A percentile compares a stretch with the other conserved stretches of the same genome.
These are phyloP conservation scores for Apiotrichum montevideense DNA, from an alignment of 1,284 basidiomycete genomes.

Conservation along the genomic window DNA sequence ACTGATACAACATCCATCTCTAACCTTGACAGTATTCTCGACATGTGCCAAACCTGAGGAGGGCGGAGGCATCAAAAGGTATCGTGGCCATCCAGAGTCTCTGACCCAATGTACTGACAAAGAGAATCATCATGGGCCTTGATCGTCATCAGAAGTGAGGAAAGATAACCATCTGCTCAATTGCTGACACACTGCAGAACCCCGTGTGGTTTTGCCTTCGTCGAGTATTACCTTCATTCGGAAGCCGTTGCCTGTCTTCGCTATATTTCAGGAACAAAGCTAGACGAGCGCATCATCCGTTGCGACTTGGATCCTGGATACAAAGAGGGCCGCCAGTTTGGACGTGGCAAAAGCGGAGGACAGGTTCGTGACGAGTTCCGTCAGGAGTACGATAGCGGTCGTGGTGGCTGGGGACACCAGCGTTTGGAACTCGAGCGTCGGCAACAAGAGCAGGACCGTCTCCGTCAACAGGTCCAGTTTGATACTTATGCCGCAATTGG, in stretches of 20 bases:
- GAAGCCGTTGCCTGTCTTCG: slow-evolving; percentile 91
- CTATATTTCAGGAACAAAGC: slow-evolving; percentile 92
- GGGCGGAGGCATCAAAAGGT: slow-evolving; percentile 89
- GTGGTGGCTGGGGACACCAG: slow-evolving; percentile 85
- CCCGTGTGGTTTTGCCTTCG: slow-evolving; percentile 98
- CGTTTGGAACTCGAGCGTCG: slow-evolving; percentile 53
- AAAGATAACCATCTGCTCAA: slow-evolving; percentile 1
- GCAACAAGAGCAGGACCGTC: slow-evolving; percentile 63
- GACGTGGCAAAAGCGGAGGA: slow-evolving; percentile 91
- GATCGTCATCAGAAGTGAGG: slow-evolving; percentile 83
- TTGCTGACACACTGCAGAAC: slow-evolving; percentile 56
- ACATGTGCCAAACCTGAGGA: slow-evolving; percentile 84
- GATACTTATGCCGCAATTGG: slow-evolving; percentile 83
- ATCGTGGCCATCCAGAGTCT: not conserved
- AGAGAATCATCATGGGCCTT: slow-evolving; percentile 90
- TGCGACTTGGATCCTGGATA: slow-evolving; percentile 99
- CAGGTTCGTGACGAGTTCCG: slow-evolving; percentile 94
- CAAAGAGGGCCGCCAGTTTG: slow-evolving; percentile 94
- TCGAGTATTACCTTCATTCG: slow-evolving; percentile 94
- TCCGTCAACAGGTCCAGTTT: slow-evolving; percentile 67
- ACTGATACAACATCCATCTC: not conserved
- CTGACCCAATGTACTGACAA: not conserved
- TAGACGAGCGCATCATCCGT: slow-evolving; percentile 98
- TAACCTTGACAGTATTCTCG: slow-evolving; percentile 61
- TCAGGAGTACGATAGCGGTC: slow-evolving; percentile 92